Evolutionary conservation across 2,329 filamentous ascomycete genomes (phyloP), one percentile per base, ranked within the genome.

Genomic region (Balansia obtecta): DNA sequence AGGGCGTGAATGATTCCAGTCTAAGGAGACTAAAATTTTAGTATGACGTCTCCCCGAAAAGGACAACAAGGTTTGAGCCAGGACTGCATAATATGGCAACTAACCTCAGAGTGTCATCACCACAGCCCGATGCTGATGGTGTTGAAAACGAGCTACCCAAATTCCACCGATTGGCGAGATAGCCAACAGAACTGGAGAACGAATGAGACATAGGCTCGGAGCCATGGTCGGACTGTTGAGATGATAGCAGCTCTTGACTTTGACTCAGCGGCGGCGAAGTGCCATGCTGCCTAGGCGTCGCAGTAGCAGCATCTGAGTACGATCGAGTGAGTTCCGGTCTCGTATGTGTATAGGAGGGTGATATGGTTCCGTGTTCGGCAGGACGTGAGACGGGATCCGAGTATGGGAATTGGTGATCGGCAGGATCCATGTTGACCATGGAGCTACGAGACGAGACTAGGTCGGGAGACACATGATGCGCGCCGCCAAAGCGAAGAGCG

Each of bases 81-180:
- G 3, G 22, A 27, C 3, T 27, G 22, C 6, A 27, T 4, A 37
- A 12, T 37, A 15, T 11, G 13, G 12, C n/a, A 6, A 30, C 47
- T 15, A n/a, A 78, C 74, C 67, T 70, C 55, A 69, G 64, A 38
- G 74, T 68, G 52, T 77, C 70, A 43, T 75, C 69, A 34, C 61
- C 58, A 49, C 65, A 66, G 41, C 59, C 61, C 55, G 72, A 59
- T 49, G 69, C 64, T 16, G 70, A 65, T 32, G 75, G 72, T 2
- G 73, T 74, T 2, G 74, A 73, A 53, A 78, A 75, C 2, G 75
- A 74, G 55, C 66, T 74, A 43, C 69, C 67, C 46, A 69, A 57
- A 54, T 80, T 80, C 73, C 79, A 79, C 33, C 79, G 71, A 56
- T 79, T 81, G 50, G 76, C 66, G 43, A 79, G 60, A 58, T 78